Percentiles rank a stretch among this genome's conserved stretches.
phyloP scores from a whole-genome alignment of 345 rosid species.

The Moricandia arvensis region DNA sequence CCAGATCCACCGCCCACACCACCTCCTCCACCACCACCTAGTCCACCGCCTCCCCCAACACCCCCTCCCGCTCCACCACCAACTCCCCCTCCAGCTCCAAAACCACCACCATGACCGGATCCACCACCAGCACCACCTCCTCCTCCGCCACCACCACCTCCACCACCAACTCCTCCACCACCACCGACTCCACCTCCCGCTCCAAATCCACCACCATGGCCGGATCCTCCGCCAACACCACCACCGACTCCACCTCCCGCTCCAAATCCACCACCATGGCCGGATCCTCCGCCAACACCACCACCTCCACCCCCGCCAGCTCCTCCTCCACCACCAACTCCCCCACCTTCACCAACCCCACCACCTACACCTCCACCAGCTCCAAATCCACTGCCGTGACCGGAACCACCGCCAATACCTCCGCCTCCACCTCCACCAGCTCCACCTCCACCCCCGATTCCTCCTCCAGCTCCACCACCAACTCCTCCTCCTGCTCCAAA shows the following conservation, averaged over 20 bases:
- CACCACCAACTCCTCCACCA: constrained; percentile 40
- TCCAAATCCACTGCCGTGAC: background rate
- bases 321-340: constrained; percentile 43
- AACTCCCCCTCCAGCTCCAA: constrained; percentile 47
- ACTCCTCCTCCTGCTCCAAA: constrained; percentile 47
- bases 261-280: constrained; percentile 43
- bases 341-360: constrained; percentile 48
- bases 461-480: constrained; percentile 40
- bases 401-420: constrained; percentile 42
- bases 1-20: background rate
- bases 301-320: constrained; percentile 45
- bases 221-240: constrained; percentile 50
- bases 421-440: constrained; percentile 33
- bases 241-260: constrained; percentile 31
- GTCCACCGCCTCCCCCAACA: background rate
- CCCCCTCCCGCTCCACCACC: constrained; percentile 33
- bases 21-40: background rate
- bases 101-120: constrained; percentile 50
- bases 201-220: constrained; percentile 43
- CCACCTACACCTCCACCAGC: constrained; percentile 50
- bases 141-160: constrained; percentile 38
- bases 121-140: constrained; percentile 56
- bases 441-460: constrained; percentile 4
- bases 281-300: constrained; percentile 48
- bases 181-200: constrained; percentile 42